A percentile compares a stretch with the other conserved stretches of the same genome.
Evolutionary conservation across 1,284 basidiomycete genomes (phyloP).

Genomic region (Apiotrichum veenhuisii): DNA sequence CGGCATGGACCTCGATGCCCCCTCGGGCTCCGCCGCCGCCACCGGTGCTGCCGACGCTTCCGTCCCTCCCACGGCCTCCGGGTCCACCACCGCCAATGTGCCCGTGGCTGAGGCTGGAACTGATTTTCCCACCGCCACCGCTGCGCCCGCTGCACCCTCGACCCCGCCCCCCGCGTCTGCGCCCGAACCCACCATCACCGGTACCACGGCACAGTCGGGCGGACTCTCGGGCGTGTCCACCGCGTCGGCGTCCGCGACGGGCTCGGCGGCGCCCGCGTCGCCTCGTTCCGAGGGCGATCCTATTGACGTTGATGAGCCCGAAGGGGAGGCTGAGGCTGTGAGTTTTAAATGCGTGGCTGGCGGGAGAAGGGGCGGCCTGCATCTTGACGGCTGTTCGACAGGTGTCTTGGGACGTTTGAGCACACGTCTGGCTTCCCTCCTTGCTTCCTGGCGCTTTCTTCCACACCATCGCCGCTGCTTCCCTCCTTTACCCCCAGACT

Average conservation of each 20-base stretch:
- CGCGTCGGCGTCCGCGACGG: background rate
- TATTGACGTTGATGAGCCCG: background rate
- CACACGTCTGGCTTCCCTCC: too few relatives aligned
- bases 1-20: conserved; percentile 3
- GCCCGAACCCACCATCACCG: background rate
- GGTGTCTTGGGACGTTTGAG: too few relatives aligned
- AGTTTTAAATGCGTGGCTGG: background rate
- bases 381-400: background rate
- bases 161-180: background rate
- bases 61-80: background rate
- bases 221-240: background rate
- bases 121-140: background rate
- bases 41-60: background rate
- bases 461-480: too few relatives aligned
- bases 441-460: too few relatives aligned
- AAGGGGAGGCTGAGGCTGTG: background rate
- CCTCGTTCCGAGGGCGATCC: background rate
- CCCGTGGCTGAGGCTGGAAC: too few relatives aligned
- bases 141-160: background rate
- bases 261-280: background rate
- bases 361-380: background rate
- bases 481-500: too few relatives aligned
- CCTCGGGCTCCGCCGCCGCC: background rate
- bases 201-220: background rate
- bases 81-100: background rate